These are phyloP conservation scores for Aspergillus olivimuriae DNA, from an alignment of 495 filamentous ascomycete species.

Conservation along the genomic window DNA sequence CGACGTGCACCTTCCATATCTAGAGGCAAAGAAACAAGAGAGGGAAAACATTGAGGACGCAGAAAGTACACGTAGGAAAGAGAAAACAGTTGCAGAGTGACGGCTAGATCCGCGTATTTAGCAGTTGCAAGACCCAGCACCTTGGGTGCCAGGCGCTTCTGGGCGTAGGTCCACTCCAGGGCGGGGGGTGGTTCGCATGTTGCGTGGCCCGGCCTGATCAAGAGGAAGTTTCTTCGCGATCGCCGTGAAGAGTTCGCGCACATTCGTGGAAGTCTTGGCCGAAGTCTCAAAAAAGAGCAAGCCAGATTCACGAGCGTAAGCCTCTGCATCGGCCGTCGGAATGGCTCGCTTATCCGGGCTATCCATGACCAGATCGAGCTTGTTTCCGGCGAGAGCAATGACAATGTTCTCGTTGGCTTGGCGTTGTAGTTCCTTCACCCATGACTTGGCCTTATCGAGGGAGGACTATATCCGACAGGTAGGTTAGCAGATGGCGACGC, in stretches of 20 bases:
- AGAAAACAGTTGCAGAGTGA: conserved; percentile 3
- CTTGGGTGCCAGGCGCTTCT: conserved; percentile 70
- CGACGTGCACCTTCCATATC: conserved; percentile 14
- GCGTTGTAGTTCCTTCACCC: conserved; percentile 98
- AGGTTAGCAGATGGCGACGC: conserved; percentile 6
- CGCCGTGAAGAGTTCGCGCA: conserved; percentile 91
- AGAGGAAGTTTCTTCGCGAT: conserved; percentile 96
- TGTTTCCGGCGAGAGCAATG: conserved; percentile 96
- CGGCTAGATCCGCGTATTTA: conserved; percentile 27
- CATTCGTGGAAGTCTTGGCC: conserved; percentile 94
- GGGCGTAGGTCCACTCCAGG: conserved; percentile 76
- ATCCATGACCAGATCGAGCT: conserved; percentile 86
- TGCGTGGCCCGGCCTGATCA: conserved; percentile 85
- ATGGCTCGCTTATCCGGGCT: conserved; percentile 92
- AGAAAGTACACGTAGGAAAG: conserved; percentile 5
- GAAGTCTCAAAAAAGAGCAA: conserved; percentile 97
- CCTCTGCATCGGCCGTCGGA: conserved; percentile 79
- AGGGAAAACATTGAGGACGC: conserved; percentile 3
- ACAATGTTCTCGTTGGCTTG: conserved; percentile 99
- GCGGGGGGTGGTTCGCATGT: conserved; percentile 66
- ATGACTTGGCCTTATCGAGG: conserved; percentile 95
- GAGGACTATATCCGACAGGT: conserved; percentile 59
- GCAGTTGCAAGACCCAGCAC: conserved; percentile 69
- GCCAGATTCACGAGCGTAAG: conserved; percentile 87
- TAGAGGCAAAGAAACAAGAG: conserved; percentile 10